Conservation (phyloP, 2,329 filamentous ascomycete genomes). For the Chaetomiaceae sp. region DNA sequence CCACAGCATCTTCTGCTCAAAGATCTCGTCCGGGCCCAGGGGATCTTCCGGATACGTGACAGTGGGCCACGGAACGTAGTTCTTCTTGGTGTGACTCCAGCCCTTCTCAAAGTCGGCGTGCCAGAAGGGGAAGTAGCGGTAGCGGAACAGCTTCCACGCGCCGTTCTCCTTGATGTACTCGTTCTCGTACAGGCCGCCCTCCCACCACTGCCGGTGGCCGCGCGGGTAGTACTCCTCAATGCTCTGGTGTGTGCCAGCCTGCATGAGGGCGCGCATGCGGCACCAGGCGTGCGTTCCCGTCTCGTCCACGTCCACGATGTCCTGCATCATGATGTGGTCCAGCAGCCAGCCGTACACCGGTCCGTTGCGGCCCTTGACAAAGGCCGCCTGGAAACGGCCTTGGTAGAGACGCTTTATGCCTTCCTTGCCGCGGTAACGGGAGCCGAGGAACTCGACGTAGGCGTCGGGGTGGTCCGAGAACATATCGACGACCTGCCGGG, state of each 20-base stretch:
- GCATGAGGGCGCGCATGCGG: slow-evolving; percentile 53
- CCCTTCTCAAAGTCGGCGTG: slow-evolving; percentile 50
- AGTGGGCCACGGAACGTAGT: slow-evolving; percentile 49
- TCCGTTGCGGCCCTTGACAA: slow-evolving; percentile 52
- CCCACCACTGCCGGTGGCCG: slow-evolving; percentile 54
- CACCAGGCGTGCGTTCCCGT: slow-evolving; percentile 45
- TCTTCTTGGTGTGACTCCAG: slow-evolving; percentile 50
- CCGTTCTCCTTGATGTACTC: slow-evolving; percentile 55
- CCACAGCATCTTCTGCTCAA: slow-evolving; percentile 53
- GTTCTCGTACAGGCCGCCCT: slow-evolving; percentile 55
- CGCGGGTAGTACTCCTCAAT: slow-evolving; percentile 48
- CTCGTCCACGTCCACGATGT: slow-evolving; percentile 48
- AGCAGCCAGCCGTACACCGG: slow-evolving; percentile 53
- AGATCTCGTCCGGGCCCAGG: slow-evolving; percentile 48
- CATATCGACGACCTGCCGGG: slow-evolving; percentile 42
- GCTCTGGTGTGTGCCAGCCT: slow-evolving; percentile 49
- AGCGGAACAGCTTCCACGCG: slow-evolving; percentile 50
- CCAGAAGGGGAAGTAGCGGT: slow-evolving; percentile 56
- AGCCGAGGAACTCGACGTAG: slow-evolving; percentile 53
- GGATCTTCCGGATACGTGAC: slow-evolving; percentile 47
- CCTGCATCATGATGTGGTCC: slow-evolving; percentile 55
- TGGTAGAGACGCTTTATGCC: slow-evolving; percentile 50
- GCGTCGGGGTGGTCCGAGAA: slow-evolving; percentile 50
- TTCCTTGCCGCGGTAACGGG: slow-evolving; percentile 48
- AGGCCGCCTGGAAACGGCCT: slow-evolving; percentile 46